Base-by-base conservation (phyloP, 139 green algal genomes). In the Tetradesmus lagerheimii region DNA sequence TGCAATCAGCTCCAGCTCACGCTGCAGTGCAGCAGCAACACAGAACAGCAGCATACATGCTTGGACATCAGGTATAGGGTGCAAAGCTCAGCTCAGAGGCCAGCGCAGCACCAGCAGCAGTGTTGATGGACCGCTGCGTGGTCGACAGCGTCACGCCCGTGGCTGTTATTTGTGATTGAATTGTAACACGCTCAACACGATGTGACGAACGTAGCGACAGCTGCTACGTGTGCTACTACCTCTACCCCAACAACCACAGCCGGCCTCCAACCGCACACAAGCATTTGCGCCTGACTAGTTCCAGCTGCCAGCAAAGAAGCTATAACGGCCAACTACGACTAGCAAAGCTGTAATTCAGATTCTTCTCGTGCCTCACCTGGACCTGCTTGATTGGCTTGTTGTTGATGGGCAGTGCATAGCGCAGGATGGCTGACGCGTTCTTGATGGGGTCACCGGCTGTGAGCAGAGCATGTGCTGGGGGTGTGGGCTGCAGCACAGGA, bases 371-470 rank as follows among this genome's bases (percentile, higher is more conserved):
- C 57, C 87, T 0, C 45, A 95, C 94, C 95, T 99, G 97, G 4
- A 99, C 91, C 88, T 95, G 67, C 4, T 97, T 92, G 43, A 99
- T 98, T 15, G 94, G 92, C 93, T 99, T 98, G 93, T 98, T 98
- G 57, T 98, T 78, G 80, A 99, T 98, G 1, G 98, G 98, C 47
- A 99, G 94, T 2, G 98, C 97, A 86, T 99, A 96, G 3, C 98
- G 95, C 92, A 99, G 92, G 57, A 99, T 94, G 0, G 98, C 97
- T 4, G 91, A 66, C 0, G 97, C 95, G 79, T 99, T 99, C 87
- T 99, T 99, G 1, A 98, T 94, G 2, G 95, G 94, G 80, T 93
- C 41, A 80, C 84, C 66, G 66, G 89, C 75, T 81, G 86, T 94
- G 20, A 94, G 74, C 35, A 86, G 74, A 1, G 92, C 92, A 18